A percentile compares a stretch with the other conserved stretches of the same genome.
Conservation (phyloP, 129 eudicot species). For the Ambrosia trifida region DNA sequence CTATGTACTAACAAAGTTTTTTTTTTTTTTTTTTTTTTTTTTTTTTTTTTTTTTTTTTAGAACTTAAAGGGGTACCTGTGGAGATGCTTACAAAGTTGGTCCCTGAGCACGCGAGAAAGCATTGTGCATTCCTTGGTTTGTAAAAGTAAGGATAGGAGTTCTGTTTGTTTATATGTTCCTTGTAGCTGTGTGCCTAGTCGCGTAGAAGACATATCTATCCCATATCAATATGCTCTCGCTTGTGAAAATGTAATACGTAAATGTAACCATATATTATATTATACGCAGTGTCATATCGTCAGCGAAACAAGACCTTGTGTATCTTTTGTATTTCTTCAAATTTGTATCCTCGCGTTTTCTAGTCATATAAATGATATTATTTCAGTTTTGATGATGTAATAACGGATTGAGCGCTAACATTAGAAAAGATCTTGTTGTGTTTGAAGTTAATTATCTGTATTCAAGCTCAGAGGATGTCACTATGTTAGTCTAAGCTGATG, state of each 20-base stretch:
- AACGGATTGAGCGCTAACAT: neutral
- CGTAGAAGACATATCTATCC: slow-evolving; percentile 20
- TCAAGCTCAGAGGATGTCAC: neutral
- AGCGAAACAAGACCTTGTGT: neutral
- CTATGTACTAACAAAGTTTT: slow-evolving; percentile 4
- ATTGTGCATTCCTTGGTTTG: slow-evolving; percentile 66
- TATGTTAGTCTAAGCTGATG: neutral
- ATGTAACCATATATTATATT: slow-evolving; percentile 26
- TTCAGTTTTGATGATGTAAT: neutral
- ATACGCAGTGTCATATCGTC: neutral
- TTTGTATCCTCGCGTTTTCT: neutral
- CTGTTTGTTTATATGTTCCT: slow-evolving; percentile 30
- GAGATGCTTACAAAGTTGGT: slow-evolving; percentile 63
- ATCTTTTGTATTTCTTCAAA: neutral
- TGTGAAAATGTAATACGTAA: slow-evolving; percentile 20
- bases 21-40: slow-evolving; percentile 3
- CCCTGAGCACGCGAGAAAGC: slow-evolving; percentile 75
- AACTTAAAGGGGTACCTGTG: slow-evolving; percentile 64
- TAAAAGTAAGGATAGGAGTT: slow-evolving; percentile 30
- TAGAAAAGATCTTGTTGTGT: neutral
- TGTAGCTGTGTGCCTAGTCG: slow-evolving; percentile 20
- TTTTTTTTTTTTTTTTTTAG: slow-evolving; percentile 33
- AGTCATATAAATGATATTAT: neutral
- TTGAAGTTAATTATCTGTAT: neutral
- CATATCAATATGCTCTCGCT: slow-evolving; percentile 28